Percentiles rank a stretch among this genome's conserved stretches.
Conservation (phyloP, 768 basidiomycete species). For the Termitomyces sp. region DNA sequence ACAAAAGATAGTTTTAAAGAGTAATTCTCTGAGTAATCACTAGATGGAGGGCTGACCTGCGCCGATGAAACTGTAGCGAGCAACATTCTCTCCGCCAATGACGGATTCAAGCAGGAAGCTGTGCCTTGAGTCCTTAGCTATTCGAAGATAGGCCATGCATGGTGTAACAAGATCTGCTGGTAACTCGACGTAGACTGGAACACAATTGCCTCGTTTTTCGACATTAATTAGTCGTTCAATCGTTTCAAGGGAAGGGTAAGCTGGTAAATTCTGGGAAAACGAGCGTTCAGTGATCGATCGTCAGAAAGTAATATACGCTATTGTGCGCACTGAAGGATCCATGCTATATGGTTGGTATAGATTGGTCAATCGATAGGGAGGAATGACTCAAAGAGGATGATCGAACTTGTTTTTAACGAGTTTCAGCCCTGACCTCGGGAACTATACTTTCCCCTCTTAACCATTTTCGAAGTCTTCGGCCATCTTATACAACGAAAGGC, state of each 20-base stretch:
- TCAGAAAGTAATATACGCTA: neutral
- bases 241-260: slow-evolving; percentile 65
- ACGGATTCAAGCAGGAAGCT: slow-evolving; percentile 95
- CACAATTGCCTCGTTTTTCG: slow-evolving; percentile 85
- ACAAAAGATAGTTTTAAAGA: slow-evolving; percentile 1
- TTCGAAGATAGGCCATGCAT: slow-evolving; percentile 91
- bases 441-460: neutral
- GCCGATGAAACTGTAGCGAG: slow-evolving; percentile 94
- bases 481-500: neutral
- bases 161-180: slow-evolving; percentile 97
- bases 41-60: slow-evolving; percentile 53
- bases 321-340: slow-evolving; percentile 44
- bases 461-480: neutral
- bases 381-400: neutral
- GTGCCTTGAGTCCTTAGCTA: slow-evolving; percentile 89
- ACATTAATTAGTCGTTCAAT: slow-evolving; percentile 74
- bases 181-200: slow-evolving; percentile 88
- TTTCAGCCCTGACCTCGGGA: neutral
- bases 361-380: neutral
- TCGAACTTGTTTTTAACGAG: neutral
- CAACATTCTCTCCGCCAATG: slow-evolving; percentile 83
- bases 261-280: slow-evolving; percentile 51
- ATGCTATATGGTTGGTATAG: slow-evolving; percentile 16
- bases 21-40: neutral
- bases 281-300: neutral